Conservation (phyloP, 768 basidiomycete genomes). For the Phallus indusiatus region DNA sequence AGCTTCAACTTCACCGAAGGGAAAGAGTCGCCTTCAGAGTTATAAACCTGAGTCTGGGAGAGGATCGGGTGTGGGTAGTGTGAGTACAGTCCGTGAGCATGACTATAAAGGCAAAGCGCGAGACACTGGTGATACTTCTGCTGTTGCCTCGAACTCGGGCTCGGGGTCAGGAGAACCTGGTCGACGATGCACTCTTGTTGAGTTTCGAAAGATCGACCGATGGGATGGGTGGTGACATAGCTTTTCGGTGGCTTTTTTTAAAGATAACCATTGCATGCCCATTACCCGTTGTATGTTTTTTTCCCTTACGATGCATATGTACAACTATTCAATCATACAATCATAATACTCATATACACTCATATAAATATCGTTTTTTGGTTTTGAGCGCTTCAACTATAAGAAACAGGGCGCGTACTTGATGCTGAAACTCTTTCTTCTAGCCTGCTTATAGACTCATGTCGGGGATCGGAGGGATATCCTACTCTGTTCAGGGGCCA, state of each 20-base stretch:
- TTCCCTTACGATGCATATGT: too few relatives aligned
- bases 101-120: slow-evolving; percentile 16
- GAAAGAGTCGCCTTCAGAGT: background rate
- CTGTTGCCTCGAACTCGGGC: too few relatives aligned
- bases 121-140: slow-evolving; percentile 48
- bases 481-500: slow-evolving; percentile 22
- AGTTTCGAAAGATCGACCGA: slow-evolving; percentile 73
- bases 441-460: too few relatives aligned
- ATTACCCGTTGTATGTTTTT: too few relatives aligned
- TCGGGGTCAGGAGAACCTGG: slow-evolving; percentile 43
- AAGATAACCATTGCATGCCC: too few relatives aligned
- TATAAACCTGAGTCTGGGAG: background rate
- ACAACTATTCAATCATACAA: too few relatives aligned
- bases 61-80: background rate
- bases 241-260: background rate
- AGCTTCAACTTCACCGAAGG: too few relatives aligned
- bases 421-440: too few relatives aligned
- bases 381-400: too few relatives aligned
- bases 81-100: background rate
- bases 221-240: slow-evolving; percentile 88
- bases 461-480: slow-evolving; percentile 11
- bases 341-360: too few relatives aligned
- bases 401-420: too few relatives aligned
- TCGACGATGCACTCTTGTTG: slow-evolving; percentile 56
- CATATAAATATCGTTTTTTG: too few relatives aligned